phyloP scores from a whole-genome alignment of 2,329 filamentous ascomycete genomes.

The Sporothrix protearum region DNA sequence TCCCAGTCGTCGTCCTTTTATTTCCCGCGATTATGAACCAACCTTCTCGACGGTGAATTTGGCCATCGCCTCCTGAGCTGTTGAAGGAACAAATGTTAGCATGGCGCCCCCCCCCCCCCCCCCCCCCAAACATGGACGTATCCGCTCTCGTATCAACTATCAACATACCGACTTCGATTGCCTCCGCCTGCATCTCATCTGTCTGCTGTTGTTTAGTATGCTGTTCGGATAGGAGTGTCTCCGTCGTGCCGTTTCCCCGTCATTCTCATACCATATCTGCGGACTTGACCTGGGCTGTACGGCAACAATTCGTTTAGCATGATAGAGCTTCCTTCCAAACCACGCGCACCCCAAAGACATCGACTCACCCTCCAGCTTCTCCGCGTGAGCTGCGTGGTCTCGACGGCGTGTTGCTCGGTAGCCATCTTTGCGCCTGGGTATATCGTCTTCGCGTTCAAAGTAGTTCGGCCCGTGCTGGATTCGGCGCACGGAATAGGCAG shows the following conservation, averaged over 20 bases:
- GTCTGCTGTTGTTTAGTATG: conserved; percentile 52
- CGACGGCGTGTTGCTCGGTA: conserved; percentile 37
- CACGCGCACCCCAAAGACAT: conserved; percentile 12
- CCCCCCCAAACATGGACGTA: neutral
- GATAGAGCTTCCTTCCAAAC: neutral
- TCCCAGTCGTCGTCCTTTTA: neutral
- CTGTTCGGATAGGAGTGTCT: neutral
- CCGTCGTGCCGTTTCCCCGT: neutral
- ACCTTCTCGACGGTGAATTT: conserved; percentile 63
- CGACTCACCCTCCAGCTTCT: conserved; percentile 69
- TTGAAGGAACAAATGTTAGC: neutral
- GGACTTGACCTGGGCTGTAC: conserved; percentile 88
- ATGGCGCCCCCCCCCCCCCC: too few relatives aligned
- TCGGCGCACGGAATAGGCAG: neutral
- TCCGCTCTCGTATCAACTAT: neutral
- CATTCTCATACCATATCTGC: conserved; percentile 80
- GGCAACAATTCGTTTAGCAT: conserved; percentile 20
- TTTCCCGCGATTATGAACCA: too few relatives aligned
- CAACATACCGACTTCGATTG: conserved; percentile 85
- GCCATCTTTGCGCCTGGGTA: conserved; percentile 23
- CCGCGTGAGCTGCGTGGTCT: conserved; percentile 53
- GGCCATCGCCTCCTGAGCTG: conserved; percentile 61
- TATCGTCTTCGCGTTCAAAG: neutral
- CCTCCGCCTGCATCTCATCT: conserved; percentile 95
- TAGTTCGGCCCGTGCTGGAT: neutral